Evolutionary conservation across 2,329 filamentous ascomycete genomes (phyloP), one percentile per base, ranked within the genome.

Genomic region (Colletotrichum brevisporum): DNA sequence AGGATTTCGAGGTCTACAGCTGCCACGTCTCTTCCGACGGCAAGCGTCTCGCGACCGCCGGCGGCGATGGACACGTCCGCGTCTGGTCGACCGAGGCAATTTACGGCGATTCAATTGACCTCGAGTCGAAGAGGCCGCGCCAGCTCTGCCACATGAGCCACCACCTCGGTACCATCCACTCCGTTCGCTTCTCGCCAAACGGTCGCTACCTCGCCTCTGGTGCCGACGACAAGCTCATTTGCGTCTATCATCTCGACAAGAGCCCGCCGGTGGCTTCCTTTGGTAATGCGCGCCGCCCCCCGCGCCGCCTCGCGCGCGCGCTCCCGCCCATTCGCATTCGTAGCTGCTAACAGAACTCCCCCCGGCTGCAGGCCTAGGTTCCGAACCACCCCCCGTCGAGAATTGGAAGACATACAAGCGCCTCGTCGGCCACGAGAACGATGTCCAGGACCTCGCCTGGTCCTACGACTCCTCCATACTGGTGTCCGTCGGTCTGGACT

Each of bases 61-160:
- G 95, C 76, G 95, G 96, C 88, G 96, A 99, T 86, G 95, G 96
- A 77, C 94, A 98, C 80, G 96, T 99, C 70, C 92, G 97, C 72
- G 93, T 99, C 75, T 99, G 96, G 96, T 98, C 95, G 24, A 98
- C 94, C 67, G 95, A 98, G 75, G 92, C 96, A 65, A 94, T 99
- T 77, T 91, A 94, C 79, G 93, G 94, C 75, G 87, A 85, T 63
- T 62, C 66, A 39, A 71, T 56, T n/a, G 69, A 62, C 4, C 50
- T 51, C 5, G 50, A 52, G 15, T 58, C 58, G n/a, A 70, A 67
- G 24, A 92, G 90, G 76, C 95, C 97, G 55, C 94, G 93, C 76
- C 97, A 99, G 85, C 90, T 99, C 76, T 97, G 95, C 74, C 95
- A 97, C 76, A 96, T 99, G 90, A 98, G 94, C 88, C 95, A 98